Base-by-base conservation (phyloP, 2,329 filamentous ascomycete genomes). In the Madurella mycetomatis region DNA sequence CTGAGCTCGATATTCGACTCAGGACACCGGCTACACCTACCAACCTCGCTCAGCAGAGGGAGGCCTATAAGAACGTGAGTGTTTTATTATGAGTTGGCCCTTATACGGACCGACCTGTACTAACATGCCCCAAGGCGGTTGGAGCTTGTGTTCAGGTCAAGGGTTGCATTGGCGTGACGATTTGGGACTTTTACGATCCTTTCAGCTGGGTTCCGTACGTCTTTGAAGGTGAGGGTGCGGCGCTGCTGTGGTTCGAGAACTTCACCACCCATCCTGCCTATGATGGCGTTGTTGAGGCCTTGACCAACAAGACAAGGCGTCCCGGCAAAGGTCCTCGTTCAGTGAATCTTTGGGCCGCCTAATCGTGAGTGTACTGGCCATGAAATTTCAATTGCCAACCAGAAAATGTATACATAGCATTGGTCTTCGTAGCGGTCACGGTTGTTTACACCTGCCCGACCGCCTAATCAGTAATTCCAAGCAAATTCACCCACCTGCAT, bases 1-100 rank as follows among this genome's bases (percentile, higher is more conserved):
- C 82, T 1, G 82, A 86, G 68, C 70, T 85, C 15, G 83, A 85
- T 61, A 77, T 85, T 53, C 72, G 82, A 12, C 42, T 66, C 12
- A 37, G 32, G 9, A 63, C 75, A 8, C 75, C 77, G 1, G 67
- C 69, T 4, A 72, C 67, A 11, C 64, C 65, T 2, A 64, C 69
- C 9, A 73, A 72, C 51, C 67, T 77, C 34, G 64, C 67, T 7
- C 70, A 73, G 57, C 79, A 83, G 68, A 73, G 72, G 0, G 61
- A 66, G 42, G 74, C 74, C 41, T 82, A 80, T 62, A 70, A 63
- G 53, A 62, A 64, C 17, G 61, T 62, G 19, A 48, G 57, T n/a
- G n/a, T 50, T 15, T 39, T 9, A 11, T 11, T 12, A 13, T 39
- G 12, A 13, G 31, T 5, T 4, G 31, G 11, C 9, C 45, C 9